Base-by-base conservation (phyloP, 148 eudicot species). In the Arbutus unedo region DNA sequence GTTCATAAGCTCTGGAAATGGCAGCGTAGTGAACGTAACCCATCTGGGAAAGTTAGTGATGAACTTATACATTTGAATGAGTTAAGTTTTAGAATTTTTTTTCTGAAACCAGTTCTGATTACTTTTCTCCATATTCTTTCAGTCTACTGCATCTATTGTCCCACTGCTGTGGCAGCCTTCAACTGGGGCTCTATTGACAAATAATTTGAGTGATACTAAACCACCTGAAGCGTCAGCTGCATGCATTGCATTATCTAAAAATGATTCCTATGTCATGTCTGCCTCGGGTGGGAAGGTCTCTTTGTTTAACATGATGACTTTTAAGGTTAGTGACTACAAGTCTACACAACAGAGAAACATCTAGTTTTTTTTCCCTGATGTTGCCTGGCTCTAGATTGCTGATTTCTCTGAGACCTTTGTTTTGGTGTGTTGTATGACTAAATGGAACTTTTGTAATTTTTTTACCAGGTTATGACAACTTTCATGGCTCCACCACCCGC, bases 1-100 rank as follows among this genome's bases (percentile, higher is more conserved):
- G 86, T 87, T 78, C 93, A 91, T 81, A 91, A 91, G 85, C 89
- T 92, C 43, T 92, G 95, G 95, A 92, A 89, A 86, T 92, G 95
- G 95, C 91, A 87, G 71, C 88, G 93, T 41, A 89, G 81, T 82
- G 91, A 91, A 18, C 88, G 89, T 14, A 91, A 90, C 78, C 87
- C 90, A 62, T 73, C 88, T 51, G 88, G 88, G 48, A 88, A 91
- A 87, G 91, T 88, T 74, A 47, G 82, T 76, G 14, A n/a, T 21
- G 31, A 8, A 47, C 41, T 25, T 47, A 9, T 70, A 23, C 21
- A 4, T 66, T 83, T 50, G 18, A 66, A 8, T 77, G 41, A 74
- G 38, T 75, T 49, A 15, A 43, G 66, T 19, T 21, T 9, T 44
- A 14, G 68, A 13, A 14, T 19, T 3, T 64, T 45, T 47, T 71